Evolutionary conservation across 306 rosid genomes (phyloP), one percentile per base, ranked within the genome.

Genomic region (Trifolium pratense): DNA sequence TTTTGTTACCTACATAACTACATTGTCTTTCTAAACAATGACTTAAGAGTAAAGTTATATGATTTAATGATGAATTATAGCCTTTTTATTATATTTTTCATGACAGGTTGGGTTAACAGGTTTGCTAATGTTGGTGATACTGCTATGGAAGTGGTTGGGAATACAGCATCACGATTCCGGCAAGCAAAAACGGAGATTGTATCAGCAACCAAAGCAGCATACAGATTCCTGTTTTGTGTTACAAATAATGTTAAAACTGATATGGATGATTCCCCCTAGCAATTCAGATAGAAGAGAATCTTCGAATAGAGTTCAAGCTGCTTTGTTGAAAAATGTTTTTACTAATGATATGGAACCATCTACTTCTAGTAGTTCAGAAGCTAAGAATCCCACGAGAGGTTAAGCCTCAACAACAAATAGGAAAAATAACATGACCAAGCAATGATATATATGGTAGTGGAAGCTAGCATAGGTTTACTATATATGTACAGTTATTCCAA

Each of bases 21-120:
- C 17, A 8, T 7, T 17, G 1, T 7, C 60, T 51, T 18, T 51
- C 26, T 51, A 51, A 51, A 17, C 14, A 26, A 43, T 64, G 68
- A 43, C 36, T 52, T 61, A 8, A 46, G 36, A 56, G 6, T 46
- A 5, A 46, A 46, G 5, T 1, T 14, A 15, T 46, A 48, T n/a
- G n/a, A 17, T 8, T 51, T 51, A 17, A 13, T 17, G 12, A 51
- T 51, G 56, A 34, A 79, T 63, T 40, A 39, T 83, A 20, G 53
- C 14, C 26, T 73, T 29, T 59, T 29, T 26, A 29, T 9, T 18
- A 53, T 17, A 29, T 25, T 34, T 61, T 73, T 45, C 39, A 20
- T 79, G 21, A 75, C 89, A 92, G 98, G 95, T 62, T 92, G 98
- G 98, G 92, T 92, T 71, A 92, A 92, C 71, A 92, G 98, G 73